Evolutionary conservation across 1,284 basidiomycete genomes (phyloP).

Genomic region (Ustilago xerochloae): DNA sequence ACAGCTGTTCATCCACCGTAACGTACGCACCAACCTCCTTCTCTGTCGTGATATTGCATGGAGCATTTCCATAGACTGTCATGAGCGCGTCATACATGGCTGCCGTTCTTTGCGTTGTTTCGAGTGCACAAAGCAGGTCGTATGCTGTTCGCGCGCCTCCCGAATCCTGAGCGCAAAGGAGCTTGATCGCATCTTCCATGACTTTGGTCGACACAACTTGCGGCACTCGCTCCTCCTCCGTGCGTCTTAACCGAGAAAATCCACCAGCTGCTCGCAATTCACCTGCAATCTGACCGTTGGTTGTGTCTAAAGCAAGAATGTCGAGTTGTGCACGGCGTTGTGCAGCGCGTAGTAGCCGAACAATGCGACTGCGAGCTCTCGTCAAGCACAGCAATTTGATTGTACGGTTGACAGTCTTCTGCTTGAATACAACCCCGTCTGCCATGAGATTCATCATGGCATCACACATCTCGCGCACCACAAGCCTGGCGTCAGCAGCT

Average conservation of each 20-base stretch:
- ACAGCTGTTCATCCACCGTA: slow-evolving; percentile 29
- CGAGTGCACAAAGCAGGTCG: slow-evolving; percentile 31
- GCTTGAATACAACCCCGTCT: slow-evolving; percentile 30
- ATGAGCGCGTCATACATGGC: slow-evolving; percentile 51
- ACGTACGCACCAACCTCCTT: not conserved
- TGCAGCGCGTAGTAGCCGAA: slow-evolving; percentile 24
- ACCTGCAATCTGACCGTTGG: not conserved
- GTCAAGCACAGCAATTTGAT: slow-evolving; percentile 32
- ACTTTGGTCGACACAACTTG: slow-evolving; percentile 26
- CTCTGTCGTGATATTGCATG: not conserved
- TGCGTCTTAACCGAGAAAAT: slow-evolving; percentile 14
- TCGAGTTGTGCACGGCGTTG: slow-evolving; percentile 26
- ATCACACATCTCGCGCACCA: slow-evolving; percentile 19
- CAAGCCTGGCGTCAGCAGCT: slow-evolving; percentile 19
- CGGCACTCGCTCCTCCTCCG: slow-evolving; percentile 1
- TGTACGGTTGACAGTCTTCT: slow-evolving; percentile 10
- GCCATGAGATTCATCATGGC: slow-evolving; percentile 33
- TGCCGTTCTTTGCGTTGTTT: slow-evolving; percentile 18
- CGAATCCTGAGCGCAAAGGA: slow-evolving; percentile 33
- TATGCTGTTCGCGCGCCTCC: slow-evolving; percentile 27
- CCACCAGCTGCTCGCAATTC: slow-evolving; percentile 20
- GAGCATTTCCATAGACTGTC: slow-evolving; percentile 23
- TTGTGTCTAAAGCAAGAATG: not conserved
- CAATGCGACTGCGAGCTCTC: slow-evolving; percentile 11
- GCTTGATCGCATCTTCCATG: slow-evolving; percentile 11